Evolutionary conservation across 1,284 basidiomycete genomes (phyloP).

Genomic region (Pholiota adiposa): DNA sequence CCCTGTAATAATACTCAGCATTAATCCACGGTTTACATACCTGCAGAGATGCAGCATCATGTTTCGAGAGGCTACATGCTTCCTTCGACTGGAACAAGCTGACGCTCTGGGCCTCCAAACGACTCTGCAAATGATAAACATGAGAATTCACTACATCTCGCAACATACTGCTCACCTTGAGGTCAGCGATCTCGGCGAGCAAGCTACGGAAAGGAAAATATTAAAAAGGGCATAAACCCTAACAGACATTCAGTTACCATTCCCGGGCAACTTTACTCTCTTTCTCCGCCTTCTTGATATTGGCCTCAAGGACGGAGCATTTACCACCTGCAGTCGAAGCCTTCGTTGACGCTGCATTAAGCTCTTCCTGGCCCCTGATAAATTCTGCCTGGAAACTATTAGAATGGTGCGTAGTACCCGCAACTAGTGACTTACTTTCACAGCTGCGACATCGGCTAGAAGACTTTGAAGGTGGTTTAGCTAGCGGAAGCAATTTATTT

Average conservation of each 20-base stretch:
- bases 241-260: neutral
- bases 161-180: slow-evolving; percentile 12
- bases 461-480: neutral
- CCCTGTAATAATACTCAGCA: neutral
- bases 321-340: neutral
- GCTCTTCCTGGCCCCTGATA: neutral
- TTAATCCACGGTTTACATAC: neutral
- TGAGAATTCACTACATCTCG: neutral
- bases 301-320: neutral
- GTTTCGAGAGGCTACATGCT: no score
- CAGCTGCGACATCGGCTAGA: neutral
- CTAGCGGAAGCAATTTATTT: neutral
- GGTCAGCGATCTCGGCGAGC: slow-evolving; percentile 7
- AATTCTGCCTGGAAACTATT: neutral
- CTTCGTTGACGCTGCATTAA: neutral
- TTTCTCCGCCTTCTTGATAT: slow-evolving; percentile 2
- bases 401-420: no score
- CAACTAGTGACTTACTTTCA: neutral
- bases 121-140: slow-evolving; percentile 9
- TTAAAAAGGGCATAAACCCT: neutral
- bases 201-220: neutral
- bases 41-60: slow-evolving; percentile 13
- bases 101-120: slow-evolving; percentile 22
- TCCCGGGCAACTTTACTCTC: slow-evolving; percentile 3
- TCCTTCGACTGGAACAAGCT: slow-evolving; percentile 25